These are phyloP conservation scores for Talaromyces sp. DNA, from an alignment of 2,329 filamentous ascomycete species.

Conservation along the genomic window DNA sequence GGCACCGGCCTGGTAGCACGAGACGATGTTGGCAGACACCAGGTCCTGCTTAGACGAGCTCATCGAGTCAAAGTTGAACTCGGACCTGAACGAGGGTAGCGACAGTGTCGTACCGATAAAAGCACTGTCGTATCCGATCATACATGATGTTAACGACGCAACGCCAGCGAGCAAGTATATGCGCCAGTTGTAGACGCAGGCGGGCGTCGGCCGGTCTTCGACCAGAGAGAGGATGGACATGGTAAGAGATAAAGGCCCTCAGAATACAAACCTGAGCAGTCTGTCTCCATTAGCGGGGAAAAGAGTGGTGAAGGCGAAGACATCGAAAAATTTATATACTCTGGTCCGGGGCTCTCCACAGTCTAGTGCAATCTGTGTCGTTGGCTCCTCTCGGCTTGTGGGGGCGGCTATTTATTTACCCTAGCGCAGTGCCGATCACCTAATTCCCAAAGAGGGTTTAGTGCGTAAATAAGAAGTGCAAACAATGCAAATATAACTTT, in stretches of 20 bases:
- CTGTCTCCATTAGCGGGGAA: background rate
- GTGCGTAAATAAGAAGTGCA: background rate
- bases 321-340: background rate
- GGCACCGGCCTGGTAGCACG: constrained; percentile 73
- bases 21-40: constrained; percentile 69
- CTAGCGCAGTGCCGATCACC: background rate
- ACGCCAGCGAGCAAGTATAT: constrained; percentile 1
- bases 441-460: background rate
- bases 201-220: constrained; percentile 24
- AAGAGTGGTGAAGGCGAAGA: background rate
- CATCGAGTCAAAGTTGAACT: constrained; percentile 61
- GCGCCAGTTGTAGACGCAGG: constrained; percentile 12
- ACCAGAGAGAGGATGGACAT: constrained; percentile 33
- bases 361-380: background rate
- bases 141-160: constrained; percentile 22
- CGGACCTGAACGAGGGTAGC: constrained; percentile 62
- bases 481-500: background rate
- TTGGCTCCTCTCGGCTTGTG: background rate
- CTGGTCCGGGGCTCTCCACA: background rate
- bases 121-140: constrained; percentile 64
- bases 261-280: background rate
- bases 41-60: constrained; percentile 48
- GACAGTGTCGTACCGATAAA: constrained; percentile 76
- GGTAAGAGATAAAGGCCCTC: background rate
- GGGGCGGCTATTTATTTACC: background rate